phyloP scores from a whole-genome alignment of 805 yeast genomes.

The Nakazawaea pomicola region DNA sequence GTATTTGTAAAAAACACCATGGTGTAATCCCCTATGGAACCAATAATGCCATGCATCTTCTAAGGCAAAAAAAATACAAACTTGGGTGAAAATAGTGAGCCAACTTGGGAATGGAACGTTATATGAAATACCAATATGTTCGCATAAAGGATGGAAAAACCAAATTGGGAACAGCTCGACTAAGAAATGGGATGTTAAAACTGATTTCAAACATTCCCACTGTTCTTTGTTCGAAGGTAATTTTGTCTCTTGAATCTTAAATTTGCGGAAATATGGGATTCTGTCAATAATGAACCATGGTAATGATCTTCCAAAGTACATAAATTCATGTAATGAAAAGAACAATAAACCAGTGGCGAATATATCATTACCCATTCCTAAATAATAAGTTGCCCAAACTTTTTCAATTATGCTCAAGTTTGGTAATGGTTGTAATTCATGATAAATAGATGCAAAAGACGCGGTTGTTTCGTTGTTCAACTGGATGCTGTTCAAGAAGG shows the following conservation, averaged over 20 bases:
- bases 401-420: slow-evolving; percentile 52
- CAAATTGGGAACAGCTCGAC: slow-evolving; percentile 96
- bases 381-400: slow-evolving; percentile 87
- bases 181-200: slow-evolving; percentile 78
- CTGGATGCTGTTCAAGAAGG: neutral
- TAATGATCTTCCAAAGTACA: slow-evolving; percentile 87
- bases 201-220: slow-evolving; percentile 86
- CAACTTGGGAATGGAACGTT: slow-evolving; percentile 81
- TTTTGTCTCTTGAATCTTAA: slow-evolving; percentile 85
- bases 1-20: slow-evolving; percentile 82
- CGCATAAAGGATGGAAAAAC: slow-evolving; percentile 93
- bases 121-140: slow-evolving; percentile 68
- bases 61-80: slow-evolving; percentile 70
- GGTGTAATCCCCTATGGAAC: slow-evolving; percentile 88
- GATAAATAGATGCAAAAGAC: slow-evolving; percentile 20
- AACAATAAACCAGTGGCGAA: slow-evolving; percentile 89
- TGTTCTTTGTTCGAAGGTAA: slow-evolving; percentile 79
- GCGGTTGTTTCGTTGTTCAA: slow-evolving; percentile 3
- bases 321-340: slow-evolving; percentile 76
- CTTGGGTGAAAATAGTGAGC: slow-evolving; percentile 56
- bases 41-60: slow-evolving; percentile 98
- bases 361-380: slow-evolving; percentile 79
- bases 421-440: slow-evolving; percentile 21
- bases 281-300: slow-evolving; percentile 91
- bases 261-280: slow-evolving; percentile 79